These are phyloP conservation scores for Endotrypanum monterogeii DNA, from an alignment of 208 protist genomes.

Conservation along the genomic window DNA sequence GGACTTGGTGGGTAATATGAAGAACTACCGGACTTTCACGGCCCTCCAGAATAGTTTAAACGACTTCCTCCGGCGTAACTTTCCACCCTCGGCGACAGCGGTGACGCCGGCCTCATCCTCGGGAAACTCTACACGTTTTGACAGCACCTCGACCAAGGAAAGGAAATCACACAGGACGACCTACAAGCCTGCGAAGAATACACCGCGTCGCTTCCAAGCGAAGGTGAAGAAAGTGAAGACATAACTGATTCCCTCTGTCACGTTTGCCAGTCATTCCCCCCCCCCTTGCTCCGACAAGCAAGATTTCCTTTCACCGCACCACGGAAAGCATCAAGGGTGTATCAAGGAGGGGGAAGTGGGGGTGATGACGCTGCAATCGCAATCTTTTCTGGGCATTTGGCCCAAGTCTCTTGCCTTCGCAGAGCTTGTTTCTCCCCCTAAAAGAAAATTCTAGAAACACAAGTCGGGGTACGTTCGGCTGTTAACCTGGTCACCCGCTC, in stretches of 20 bases:
- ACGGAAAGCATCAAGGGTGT: neutral
- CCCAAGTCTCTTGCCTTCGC: neutral
- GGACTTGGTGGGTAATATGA: slow-evolving; percentile 50
- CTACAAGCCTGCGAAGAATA: slow-evolving; percentile 19
- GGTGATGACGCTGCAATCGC: neutral
- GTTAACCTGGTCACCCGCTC: neutral
- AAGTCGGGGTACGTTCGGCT: neutral
- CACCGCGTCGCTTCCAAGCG: slow-evolving; percentile 25
- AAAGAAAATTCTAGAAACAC: neutral
- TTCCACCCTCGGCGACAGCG: slow-evolving; percentile 38
- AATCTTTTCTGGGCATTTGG: neutral
- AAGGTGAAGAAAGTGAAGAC: slow-evolving; percentile 18
- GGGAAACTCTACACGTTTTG: neutral
- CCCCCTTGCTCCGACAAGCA: neutral
- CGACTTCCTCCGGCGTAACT: slow-evolving; percentile 81
- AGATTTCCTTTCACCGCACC: neutral
- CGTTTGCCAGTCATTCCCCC: neutral
- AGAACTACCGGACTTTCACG: slow-evolving; percentile 80
- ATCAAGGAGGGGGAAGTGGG: neutral
- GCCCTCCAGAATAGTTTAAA: slow-evolving; percentile 82
- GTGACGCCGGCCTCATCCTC: neutral
- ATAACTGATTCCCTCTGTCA: neutral
- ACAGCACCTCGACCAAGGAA: neutral
- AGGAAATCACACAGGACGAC: neutral
- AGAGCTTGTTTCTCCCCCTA: neutral